A percentile compares a stretch with the other conserved stretches of the same genome.
Evolutionary conservation across 345 rosid genomes (phyloP).

Genomic region (Microthlaspi erraticum): DNA sequence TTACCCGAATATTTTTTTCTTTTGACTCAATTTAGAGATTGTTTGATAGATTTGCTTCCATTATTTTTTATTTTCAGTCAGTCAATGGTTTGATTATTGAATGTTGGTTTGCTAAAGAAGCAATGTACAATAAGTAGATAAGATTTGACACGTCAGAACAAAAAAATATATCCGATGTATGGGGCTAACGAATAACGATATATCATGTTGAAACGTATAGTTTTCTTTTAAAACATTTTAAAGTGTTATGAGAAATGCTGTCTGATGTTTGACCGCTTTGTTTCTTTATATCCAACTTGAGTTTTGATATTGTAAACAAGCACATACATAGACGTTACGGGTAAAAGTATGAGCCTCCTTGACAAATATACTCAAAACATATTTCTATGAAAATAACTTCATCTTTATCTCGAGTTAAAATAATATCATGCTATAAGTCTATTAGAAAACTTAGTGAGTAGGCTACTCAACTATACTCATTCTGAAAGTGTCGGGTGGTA

Average conservation of each 20-base stretch:
- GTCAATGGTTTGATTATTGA: slow-evolving; percentile 2
- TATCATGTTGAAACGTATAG: background rate
- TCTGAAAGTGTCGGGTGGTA: too few relatives aligned
- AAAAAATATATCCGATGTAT: slow-evolving; percentile 3
- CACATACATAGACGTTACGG: background rate
- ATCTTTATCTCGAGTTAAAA: too few relatives aligned
- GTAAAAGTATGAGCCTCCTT: too few relatives aligned
- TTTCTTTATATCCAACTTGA: slow-evolving; percentile 15
- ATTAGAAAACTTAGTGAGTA: too few relatives aligned
- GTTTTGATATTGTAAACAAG: background rate
- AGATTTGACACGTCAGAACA: slow-evolving; percentile 24
- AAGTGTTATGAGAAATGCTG: background rate
- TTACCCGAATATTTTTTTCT: slow-evolving; percentile 2
- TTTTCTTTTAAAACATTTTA: background rate
- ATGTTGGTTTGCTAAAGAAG: slow-evolving; percentile 13
- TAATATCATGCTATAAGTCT: too few relatives aligned
- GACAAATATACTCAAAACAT: too few relatives aligned
- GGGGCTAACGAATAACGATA: background rate
- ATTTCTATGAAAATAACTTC: too few relatives aligned
- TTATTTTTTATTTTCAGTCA: background rate
- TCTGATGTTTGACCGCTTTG: slow-evolving; percentile 17
- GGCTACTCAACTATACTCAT: too few relatives aligned
- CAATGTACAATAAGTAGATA: slow-evolving; percentile 29
- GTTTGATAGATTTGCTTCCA: background rate
- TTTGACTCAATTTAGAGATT: slow-evolving; percentile 11